Base-by-base conservation (phyloP, 257 asterid genomes). In the Cynanchum wilfordii region DNA sequence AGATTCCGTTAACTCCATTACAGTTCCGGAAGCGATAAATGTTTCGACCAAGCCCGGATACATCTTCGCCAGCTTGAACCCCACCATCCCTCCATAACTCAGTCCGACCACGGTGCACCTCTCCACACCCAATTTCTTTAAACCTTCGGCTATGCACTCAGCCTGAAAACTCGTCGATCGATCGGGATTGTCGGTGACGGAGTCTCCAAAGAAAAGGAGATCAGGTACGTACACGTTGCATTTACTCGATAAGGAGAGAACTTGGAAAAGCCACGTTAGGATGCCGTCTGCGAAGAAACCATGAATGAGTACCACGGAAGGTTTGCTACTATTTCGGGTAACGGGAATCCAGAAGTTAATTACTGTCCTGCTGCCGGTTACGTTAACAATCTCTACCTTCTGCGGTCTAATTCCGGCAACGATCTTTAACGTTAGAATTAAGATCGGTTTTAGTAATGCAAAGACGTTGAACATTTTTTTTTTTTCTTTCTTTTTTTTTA, bases 261-360 rank as follows among this genome's bases (percentile, higher is more conserved):
- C 68, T 38, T 51, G 30, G 33, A 72, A 55, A 40, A 52, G 4
- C 73, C 67, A 58, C 2, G 65, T 56, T 9, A 47, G 51, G 12
- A 66, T 63, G 0, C 62, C 66, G 4, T 72, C 58, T 0, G 75
- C 47, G 5, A 67, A 29, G 30, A 15, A 57, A 17, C 66, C 66
- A 29, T 27, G 66, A 60, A 60, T 3, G 38, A 60, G 29, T 29
- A 29, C 44, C 44, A 60, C 10, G 2, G n/a, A 4, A 10, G 66
- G 66, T 29, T 60, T 60, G 12, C 44, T 30, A 13, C 22, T 29
- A 0, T 15, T 60, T 29, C 22, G 12, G 27, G 55, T 51, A 33
- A 1, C 50, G 5, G 83, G 80, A 24, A 71, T 62, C 78, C 80
- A 75, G 27, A 79, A 70, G 24, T 79, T 77, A 67, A 79, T 70